These are phyloP conservation scores for Globisporangium cylindrosporum DNA, from an alignment of 352 stramenopile species.

Conservation along the genomic window DNA sequence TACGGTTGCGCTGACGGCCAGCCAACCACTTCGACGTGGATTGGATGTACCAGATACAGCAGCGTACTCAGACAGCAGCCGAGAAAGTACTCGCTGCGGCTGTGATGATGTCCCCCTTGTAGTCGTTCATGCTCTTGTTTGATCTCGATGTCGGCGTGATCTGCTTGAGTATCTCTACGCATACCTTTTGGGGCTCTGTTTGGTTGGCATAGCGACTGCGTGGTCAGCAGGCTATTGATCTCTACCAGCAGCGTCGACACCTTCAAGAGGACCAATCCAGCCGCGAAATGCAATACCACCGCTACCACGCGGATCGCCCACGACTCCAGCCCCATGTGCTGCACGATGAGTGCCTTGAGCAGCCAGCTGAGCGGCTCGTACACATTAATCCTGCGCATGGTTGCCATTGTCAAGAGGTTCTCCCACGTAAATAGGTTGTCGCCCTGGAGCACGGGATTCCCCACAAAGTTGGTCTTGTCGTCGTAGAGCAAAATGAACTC, in stretches of 20 bases:
- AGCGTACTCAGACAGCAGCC: conserved; percentile 42
- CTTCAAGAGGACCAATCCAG: conserved; percentile 26
- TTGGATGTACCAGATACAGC: conserved; percentile 58
- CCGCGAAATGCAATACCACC: conserved; percentile 36
- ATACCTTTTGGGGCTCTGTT: background rate
- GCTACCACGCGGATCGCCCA: conserved; percentile 43
- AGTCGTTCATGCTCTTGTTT: background rate
- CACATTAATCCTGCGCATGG: conserved; percentile 56
- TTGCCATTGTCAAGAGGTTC: conserved; percentile 46
- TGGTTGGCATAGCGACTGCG: background rate
- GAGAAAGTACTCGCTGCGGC: background rate
- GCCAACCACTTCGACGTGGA: conserved; percentile 27
- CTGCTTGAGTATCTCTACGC: background rate
- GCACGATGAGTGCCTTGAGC: conserved; percentile 48
- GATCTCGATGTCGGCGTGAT: background rate
- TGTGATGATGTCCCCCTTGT: no score
- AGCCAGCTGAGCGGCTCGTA: conserved; percentile 71
- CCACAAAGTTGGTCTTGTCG: conserved; percentile 57
- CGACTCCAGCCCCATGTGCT: conserved; percentile 32
- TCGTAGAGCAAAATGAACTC: conserved; percentile 55
- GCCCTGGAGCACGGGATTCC: conserved; percentile 42
- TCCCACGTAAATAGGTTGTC: conserved; percentile 22
- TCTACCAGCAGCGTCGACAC: conserved; percentile 29
- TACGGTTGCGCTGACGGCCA: conserved; percentile 64
- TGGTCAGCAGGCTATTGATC: conserved; percentile 10